Evolutionary conservation across 768 basidiomycete species (phyloP), one percentile per base, ranked within the genome.

Genomic region (Suillus alpinus): DNA sequence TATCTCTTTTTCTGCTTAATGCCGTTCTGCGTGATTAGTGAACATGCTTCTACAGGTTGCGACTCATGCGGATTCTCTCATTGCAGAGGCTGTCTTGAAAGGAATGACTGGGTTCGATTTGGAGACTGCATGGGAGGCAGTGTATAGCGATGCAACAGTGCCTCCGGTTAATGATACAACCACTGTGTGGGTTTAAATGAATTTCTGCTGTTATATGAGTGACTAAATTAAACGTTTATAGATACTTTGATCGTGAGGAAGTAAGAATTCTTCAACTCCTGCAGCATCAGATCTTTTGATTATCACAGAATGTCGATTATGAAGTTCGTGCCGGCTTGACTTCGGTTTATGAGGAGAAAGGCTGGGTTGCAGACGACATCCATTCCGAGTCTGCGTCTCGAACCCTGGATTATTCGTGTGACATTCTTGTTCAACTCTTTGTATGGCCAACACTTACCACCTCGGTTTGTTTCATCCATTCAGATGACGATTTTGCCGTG

Each of bases 251-350:
- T 69, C 82, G 91, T 2, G 81, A 92, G 71, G 87, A 93, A 79
- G 87, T 81, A 62, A 59, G 74, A 64, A 50, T 59, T 26, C 18
- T 34, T 26, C 6, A 44, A 37, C 5, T 41, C 58, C 37, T 12
- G 14, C 4, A 36, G 5, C 16, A 3, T 36, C 31, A 46, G 49
- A 52, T 49, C 47, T 62, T 55, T 39, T 12, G 32, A 20, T 18
- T 14, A 12, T 8, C 57, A 29, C 60, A 91, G 87, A 75, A 83
- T 58, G 87, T 92, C 1, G 87, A 88, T 49, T 91, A 89, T 66
- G 91, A 94, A 80, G 91, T 86, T 7, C 85, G 91, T 32, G 91
- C 92, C 0, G 92, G 92, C 0, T 74, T 93, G 23, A 83, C 85
- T 0, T 83, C 87, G 0, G 82, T 84, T n/a, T 94, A 92, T 65